Base-by-base conservation (phyloP, 306 rosid genomes). In the Urtica urens region DNA sequence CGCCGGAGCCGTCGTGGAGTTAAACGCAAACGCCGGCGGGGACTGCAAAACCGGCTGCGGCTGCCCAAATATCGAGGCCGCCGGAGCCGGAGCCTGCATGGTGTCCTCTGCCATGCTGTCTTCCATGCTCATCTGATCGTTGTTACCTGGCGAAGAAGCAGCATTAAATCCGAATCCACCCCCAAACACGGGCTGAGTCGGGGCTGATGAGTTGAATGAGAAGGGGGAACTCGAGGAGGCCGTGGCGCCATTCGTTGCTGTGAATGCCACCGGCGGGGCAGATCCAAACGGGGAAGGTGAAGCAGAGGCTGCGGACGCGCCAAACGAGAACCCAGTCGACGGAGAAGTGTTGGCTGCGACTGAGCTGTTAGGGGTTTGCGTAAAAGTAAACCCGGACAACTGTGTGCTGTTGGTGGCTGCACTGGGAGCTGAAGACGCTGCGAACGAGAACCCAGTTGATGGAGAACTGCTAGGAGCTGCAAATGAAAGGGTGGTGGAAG, bases 51-150 rank as follows among this genome's bases (percentile, higher is more conserved):
- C 15, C 3, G 71, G 64, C 30, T 63, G 83, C n/a, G n/a, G n/a
- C 59, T 78, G 94, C 24, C 70, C 69, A 28, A 85, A 79, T 40
- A 38, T 56, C 29, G 92, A 67, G 30, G 49, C 45, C 5, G 71
- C 19, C 2, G 85, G 65, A 2, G 46, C 50, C 10, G 75, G 29
- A 40, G 70, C 62, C 61, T 77, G 85, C 46, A 77, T 46, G 13
- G 71, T 77, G 66, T 84, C 99, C 65, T 90, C 99, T 1, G 95
- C 92, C 95, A 90, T 85, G 70, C 87, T 79, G 64, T 90, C 95
- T 65, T 75, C 95, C 93, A 81, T 78, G 47, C 52, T 73, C 78
- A 59, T 74, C 67, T 90, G 95, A 49, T 73, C 78, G 63, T 66
- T 81, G 75, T 71, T 81, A 48, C 61, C 72, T 28, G 10, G 6